These are phyloP conservation scores for Vickermania ingenoplastis DNA, from an alignment of 208 protist genomes.

Conservation along the genomic window DNA sequence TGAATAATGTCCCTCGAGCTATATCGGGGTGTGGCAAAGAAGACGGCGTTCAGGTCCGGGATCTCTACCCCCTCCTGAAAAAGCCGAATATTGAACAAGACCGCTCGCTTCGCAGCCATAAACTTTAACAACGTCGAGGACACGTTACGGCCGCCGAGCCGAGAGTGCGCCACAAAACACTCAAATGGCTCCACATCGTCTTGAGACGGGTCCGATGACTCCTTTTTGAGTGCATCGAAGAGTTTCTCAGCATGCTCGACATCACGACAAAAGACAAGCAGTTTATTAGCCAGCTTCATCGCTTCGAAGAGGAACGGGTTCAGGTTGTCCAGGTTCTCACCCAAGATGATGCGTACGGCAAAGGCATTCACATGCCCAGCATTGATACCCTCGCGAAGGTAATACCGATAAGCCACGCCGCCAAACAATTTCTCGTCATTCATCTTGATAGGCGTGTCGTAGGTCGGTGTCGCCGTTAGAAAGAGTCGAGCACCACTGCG, in stretches of 20 bases:
- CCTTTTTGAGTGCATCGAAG: conserved; percentile 15
- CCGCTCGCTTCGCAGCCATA: conserved; percentile 22
- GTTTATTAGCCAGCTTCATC: conserved; percentile 63
- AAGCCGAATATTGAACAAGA: conserved; percentile 66
- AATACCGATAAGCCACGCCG: conserved; percentile 68
- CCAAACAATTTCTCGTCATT: conserved; percentile 54
- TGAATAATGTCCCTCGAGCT: conserved; percentile 78
- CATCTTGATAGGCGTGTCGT: conserved; percentile 75
- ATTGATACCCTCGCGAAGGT: conserved; percentile 71
- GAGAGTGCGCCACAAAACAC: conserved; percentile 57
- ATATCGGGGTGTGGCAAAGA: conserved; percentile 66
- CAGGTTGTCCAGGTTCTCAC: conserved; percentile 34
- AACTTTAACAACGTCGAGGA: no score
- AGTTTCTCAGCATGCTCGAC: conserved; percentile 46
- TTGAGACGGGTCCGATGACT: conserved; percentile 10
- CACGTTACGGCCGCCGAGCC: conserved; percentile 40
- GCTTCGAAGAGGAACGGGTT: conserved; percentile 66
- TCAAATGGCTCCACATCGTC: conserved; percentile 36
- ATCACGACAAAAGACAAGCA: conserved; percentile 67
- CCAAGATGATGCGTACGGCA: conserved; percentile 49
- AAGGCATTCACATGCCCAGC: conserved; percentile 65
- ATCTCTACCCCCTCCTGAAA: conserved; percentile 77
- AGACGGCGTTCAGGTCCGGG: conserved; percentile 68
- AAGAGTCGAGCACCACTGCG: conserved; percentile 41
- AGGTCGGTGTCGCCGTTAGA: conserved; percentile 65